Base-by-base conservation (phyloP, 805 yeast genomes). In the Yamadazyma akitaensis region DNA sequence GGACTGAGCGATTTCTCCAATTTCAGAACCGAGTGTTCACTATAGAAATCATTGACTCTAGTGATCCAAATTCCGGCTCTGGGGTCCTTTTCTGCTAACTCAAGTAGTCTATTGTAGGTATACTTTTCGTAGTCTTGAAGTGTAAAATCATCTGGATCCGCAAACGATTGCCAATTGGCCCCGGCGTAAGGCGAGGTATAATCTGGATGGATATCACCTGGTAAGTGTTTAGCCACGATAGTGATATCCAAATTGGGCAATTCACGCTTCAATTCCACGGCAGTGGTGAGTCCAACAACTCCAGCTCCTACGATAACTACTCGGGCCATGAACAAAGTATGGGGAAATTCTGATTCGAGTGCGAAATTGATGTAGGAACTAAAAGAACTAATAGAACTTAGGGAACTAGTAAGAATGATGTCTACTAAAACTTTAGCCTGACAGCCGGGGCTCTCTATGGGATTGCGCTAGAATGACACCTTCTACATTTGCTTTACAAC, bases 181-280 rank as follows among this genome's bases (percentile, higher is more conserved):
- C 89, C 89, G 0, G 88, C 89, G 59, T 72, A 78, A 2, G 88
- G 88, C 0, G 85, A 80, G 2, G 86, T 74, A 57, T 80, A 84
- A 9, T 73, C 72, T 42, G 74, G 72, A 40, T 60, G 52, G 26
- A 56, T 47, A 58, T 82, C 87, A 1, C 85, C 84, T 1, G 87
- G 87, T 24, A 82, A 58, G 51, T 75, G 60, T 1, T 58, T 54
- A 0, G 62, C 72, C 4, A 60, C 65, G 17, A 68, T 56, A 2
- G 72, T 64, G 37, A 70, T 58, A 18, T 61, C 59, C 43, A 50
- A 51, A 2, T 48, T 40, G 2, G 60, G 54, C 44, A 57, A 43
- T 17, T 42, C 37, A n/a, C 50, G 37, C 38, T 66, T 62, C 37
- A 69, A 52, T 35, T 61, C 58, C 12, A 68, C 49, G 0, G 74